Evolutionary conservation across 495 filamentous ascomycete genomes (phyloP).

Genomic region (Thermochaetoides thermophila): DNA sequence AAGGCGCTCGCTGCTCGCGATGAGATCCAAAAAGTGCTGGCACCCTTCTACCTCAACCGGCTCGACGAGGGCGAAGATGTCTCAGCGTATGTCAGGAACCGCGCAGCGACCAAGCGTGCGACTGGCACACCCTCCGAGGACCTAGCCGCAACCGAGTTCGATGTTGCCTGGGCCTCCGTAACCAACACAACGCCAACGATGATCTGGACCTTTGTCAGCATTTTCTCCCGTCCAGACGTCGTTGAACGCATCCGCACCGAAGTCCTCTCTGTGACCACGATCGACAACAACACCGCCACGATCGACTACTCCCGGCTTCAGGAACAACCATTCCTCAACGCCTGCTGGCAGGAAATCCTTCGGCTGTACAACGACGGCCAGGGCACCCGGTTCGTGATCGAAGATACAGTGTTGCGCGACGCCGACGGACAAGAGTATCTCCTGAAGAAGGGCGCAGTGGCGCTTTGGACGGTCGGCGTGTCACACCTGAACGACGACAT

Average conservation of each 20-base stretch:
- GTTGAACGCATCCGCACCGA: constrained; percentile 7
- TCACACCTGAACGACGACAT: constrained; percentile 14
- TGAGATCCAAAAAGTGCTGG: not conserved
- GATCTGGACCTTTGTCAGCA: constrained; percentile 8
- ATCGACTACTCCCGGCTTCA: constrained; percentile 1
- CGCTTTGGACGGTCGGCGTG: constrained; percentile 13
- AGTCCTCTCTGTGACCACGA: not conserved
- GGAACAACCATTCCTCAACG: constrained; percentile 6
- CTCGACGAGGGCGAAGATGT: constrained; percentile 2
- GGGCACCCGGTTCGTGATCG: constrained; percentile 12
- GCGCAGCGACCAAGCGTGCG: constrained; percentile 1
- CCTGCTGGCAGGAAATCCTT: constrained; percentile 11
- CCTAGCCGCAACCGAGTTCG: constrained; percentile 6
- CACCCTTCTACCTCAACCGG: not conserved
- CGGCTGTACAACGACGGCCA: constrained; percentile 8
- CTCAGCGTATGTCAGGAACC: not conserved
- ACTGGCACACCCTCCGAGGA: not conserved
- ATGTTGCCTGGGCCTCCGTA: constrained; percentile 2
- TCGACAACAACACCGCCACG: not conserved
- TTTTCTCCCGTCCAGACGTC: constrained; percentile 5
- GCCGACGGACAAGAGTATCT: constrained; percentile 14
- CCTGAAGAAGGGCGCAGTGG: constrained; percentile 20
- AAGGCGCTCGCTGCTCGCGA: constrained; percentile 10
- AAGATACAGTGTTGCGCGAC: constrained; percentile 18
- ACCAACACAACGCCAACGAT: constrained; percentile 12